phyloP scores from a whole-genome alignment of 306 rosid genomes.

The Malus orientalis region DNA sequence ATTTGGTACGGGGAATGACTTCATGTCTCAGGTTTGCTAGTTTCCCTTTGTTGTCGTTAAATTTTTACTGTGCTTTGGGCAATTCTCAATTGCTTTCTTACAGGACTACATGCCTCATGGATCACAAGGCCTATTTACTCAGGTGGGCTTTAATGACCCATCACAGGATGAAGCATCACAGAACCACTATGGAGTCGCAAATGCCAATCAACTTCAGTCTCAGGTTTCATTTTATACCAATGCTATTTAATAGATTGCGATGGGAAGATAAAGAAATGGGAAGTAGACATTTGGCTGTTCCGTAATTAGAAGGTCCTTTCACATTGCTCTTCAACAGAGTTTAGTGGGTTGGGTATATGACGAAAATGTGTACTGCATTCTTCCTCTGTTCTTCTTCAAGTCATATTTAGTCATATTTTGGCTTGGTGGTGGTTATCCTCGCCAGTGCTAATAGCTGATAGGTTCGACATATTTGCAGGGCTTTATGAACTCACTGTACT shows the following conservation, averaged over 20 bases:
- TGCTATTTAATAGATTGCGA: background rate
- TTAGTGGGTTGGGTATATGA: background rate
- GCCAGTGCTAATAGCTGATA: background rate
- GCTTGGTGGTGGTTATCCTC: background rate
- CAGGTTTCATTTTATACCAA: slow-evolving; percentile 53
- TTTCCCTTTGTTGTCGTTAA: background rate
- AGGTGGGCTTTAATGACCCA: slow-evolving; percentile 86
- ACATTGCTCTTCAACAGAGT: background rate
- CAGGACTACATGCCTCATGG: slow-evolving; percentile 97
- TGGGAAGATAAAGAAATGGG: background rate
- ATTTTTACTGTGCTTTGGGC: background rate
- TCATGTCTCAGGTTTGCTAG: slow-evolving; percentile 85
- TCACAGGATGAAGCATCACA: slow-evolving; percentile 85
- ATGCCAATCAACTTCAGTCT: slow-evolving; percentile 84
- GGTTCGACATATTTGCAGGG: slow-evolving; percentile 39
- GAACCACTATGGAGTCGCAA: slow-evolving; percentile 67
- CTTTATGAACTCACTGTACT: slow-evolving; percentile 78
- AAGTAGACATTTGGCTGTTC: background rate
- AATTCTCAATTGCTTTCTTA: slow-evolving; percentile 9
- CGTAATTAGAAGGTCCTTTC: background rate
- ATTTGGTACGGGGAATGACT: slow-evolving; percentile 90
- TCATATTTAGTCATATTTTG: background rate
- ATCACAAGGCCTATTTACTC: slow-evolving; percentile 87
- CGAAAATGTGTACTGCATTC: background rate
- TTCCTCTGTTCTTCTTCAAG: background rate